Conservation (phyloP, 2,329 filamentous ascomycete species). For the Raffaelea albimanens region DNA sequence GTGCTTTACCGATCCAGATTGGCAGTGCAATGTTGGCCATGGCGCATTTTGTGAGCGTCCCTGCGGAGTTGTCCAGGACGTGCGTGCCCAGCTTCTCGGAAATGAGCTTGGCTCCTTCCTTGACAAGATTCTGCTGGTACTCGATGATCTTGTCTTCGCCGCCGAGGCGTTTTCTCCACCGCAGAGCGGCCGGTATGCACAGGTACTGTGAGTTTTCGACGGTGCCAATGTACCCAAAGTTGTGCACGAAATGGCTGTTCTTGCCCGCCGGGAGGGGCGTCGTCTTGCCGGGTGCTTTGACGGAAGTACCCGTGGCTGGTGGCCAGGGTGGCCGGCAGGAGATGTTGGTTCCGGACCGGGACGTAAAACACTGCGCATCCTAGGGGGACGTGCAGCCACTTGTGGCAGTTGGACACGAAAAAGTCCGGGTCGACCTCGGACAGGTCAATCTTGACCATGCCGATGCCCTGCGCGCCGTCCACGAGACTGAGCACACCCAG, state of each 20-base stretch:
- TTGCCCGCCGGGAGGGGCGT: no score
- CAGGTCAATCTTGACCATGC: conserved; percentile 67
- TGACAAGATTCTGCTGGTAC: conserved; percentile 56
- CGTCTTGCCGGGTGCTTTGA: no score
- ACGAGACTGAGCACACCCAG: conserved; percentile 63
- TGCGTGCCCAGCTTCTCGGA: conserved; percentile 59
- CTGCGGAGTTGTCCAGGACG: conserved; percentile 56
- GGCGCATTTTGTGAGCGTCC: conserved; percentile 55
- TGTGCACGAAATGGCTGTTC: conserved; percentile 55
- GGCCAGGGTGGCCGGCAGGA: conserved; percentile 66
- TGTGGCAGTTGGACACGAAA: conserved; percentile 79
- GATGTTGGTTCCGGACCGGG: conserved; percentile 61
- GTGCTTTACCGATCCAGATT: conserved; percentile 28
- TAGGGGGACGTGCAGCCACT: conserved; percentile 79
- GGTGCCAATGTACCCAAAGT: conserved; percentile 73
- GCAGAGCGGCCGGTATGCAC: conserved; percentile 60
- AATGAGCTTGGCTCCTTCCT: conserved; percentile 49
- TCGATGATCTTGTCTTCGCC: conserved; percentile 61
- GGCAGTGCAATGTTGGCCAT: conserved; percentile 70
- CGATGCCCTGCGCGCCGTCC: conserved; percentile 79
- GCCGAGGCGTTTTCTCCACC: conserved; percentile 61
- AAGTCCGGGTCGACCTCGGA: conserved; percentile 65
- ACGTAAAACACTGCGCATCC: conserved; percentile 77
- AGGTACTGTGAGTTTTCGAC: conserved; percentile 63
- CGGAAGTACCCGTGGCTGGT: conserved; percentile 71